Conservation (phyloP, 164 flowering plant species). For the Dillenia suffruticosa region DNA sequence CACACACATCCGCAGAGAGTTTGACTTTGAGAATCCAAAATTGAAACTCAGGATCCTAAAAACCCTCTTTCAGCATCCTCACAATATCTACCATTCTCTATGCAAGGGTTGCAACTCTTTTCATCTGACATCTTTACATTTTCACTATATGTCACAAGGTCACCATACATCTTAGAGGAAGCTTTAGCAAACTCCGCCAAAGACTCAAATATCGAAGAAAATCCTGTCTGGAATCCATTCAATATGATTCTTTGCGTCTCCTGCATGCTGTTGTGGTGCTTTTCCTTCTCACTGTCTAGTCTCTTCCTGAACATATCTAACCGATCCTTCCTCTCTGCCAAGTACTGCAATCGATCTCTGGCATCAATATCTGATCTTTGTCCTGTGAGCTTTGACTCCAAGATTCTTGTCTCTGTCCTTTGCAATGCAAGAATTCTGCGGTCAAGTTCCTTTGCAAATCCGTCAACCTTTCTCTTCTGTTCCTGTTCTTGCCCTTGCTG, state of each 20-base stretch:
- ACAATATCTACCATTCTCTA: slow-evolving; percentile 21
- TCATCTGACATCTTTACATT: slow-evolving; percentile 21
- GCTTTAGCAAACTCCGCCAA: slow-evolving; percentile 67
- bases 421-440: slow-evolving; percentile 48
- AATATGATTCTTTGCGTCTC: slow-evolving; percentile 71
- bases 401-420: slow-evolving; percentile 42
- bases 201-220: slow-evolving; percentile 59
- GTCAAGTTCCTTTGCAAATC: slow-evolving; percentile 69
- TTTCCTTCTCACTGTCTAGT: slow-evolving; percentile 61
- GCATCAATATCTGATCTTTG: slow-evolving; percentile 34
- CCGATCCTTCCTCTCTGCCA: slow-evolving; percentile 54
- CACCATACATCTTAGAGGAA: slow-evolving; percentile 58
- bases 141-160: slow-evolving; percentile 40
- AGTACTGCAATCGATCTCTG: slow-evolving; percentile 31
- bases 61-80: background rate
- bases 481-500: slow-evolving; percentile 85
- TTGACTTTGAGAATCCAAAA: slow-evolving; percentile 11
- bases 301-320: slow-evolving; percentile 45
- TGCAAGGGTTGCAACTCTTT: slow-evolving; percentile 27
- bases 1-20: slow-evolving; percentile 20
- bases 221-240: slow-evolving; percentile 72
- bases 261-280: slow-evolving; percentile 63
- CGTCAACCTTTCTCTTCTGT: slow-evolving; percentile 80
- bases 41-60: slow-evolving; percentile 19
- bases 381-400: slow-evolving; percentile 49